Base-by-base conservation (phyloP, 441 rosid genomes). In the Flueggea neowawraea region DNA sequence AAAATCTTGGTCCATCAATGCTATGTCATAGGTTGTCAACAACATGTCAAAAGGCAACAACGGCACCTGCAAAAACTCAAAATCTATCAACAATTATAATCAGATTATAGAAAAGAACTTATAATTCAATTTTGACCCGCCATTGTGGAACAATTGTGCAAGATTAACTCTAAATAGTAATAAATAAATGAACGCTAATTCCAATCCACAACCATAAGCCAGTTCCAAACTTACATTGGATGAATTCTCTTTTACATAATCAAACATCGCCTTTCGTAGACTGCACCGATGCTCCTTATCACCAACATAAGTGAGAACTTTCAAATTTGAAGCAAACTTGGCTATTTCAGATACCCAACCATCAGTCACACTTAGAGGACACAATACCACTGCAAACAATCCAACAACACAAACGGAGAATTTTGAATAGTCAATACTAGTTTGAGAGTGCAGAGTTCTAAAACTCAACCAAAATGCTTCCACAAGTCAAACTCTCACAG, bases 361-460 rank as follows among this genome's bases (percentile, higher is more conserved):
- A 75, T 86, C 96, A 10, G 83, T 87, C 66, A 92, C 96, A 15
- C 98, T 92, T 47, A 92, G 76, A 57, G 96, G 98, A 73, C 96
- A 90, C 57, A 90, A 50, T 36, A 90, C 89, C 83, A 92, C 97
- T 92, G 80, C 77, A 75, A 61, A 13, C 57, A 58, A 54, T 54
- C 17, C 12, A 54, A 15, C 31, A 54, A 8, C 12, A 22, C 28
- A 22, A 22, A 22, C 28, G 2, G 28, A 22, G 28, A 22, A 22
- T 22, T 22, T 22, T 22, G 28, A 2, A 22, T 22, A 22, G 28
- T 22, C 28, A 22, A 22, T 22, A 22, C 28, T 22, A 22, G 28
- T 22, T 22, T 22, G 28, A 22, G 28, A 22, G 28, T 22, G 28
- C 28, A 22, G 28, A 60, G 31, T 13, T 11, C 11, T 36, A 15